These are phyloP conservation scores for Microbotryum violaceum DNA, from an alignment of 1,284 basidiomycete genomes.

Conservation along the genomic window DNA sequence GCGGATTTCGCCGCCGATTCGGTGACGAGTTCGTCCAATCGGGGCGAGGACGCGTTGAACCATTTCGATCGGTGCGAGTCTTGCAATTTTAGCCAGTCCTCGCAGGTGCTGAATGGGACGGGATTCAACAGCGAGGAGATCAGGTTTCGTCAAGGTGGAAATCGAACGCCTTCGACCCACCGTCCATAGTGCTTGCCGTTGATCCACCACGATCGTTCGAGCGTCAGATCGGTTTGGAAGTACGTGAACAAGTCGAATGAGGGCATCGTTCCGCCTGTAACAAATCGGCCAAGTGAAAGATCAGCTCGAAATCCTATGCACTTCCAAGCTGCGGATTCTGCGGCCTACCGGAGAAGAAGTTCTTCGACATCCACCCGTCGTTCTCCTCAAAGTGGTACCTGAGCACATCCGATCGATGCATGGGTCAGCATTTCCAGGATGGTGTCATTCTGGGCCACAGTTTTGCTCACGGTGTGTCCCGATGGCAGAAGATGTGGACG, in stretches of 20 bases:
- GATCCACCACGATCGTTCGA: conserved; percentile 57
- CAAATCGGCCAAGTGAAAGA: no score
- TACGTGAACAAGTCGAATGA: conserved; percentile 63
- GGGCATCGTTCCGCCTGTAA: conserved; percentile 55
- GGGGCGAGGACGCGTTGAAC: conserved; percentile 46
- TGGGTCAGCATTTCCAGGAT: not conserved
- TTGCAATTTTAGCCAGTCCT: conserved; percentile 61
- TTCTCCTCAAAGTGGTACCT: conserved; percentile 67
- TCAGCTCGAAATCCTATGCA: not conserved
- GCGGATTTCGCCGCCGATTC: conserved; percentile 15
- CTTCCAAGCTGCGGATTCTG: conserved; percentile 35
- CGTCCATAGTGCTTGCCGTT: conserved; percentile 58
- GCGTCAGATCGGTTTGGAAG: conserved; percentile 59
- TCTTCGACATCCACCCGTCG: conserved; percentile 70
- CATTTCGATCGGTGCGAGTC: conserved; percentile 51
- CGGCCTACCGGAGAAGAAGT: conserved; percentile 59
- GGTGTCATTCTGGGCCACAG: not conserved
- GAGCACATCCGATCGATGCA: no score
- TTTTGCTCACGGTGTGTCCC: conserved; percentile 41
- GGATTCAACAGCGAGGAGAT: not conserved
- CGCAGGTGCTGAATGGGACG: conserved; percentile 48
- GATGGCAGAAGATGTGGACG: conserved; percentile 69
- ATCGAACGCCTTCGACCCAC: not conserved
- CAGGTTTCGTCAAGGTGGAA: not conserved
- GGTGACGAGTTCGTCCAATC: conserved; percentile 46